Base-by-base conservation (phyloP, 805 yeast genomes). In the Kazachstania bromeliacearum region DNA sequence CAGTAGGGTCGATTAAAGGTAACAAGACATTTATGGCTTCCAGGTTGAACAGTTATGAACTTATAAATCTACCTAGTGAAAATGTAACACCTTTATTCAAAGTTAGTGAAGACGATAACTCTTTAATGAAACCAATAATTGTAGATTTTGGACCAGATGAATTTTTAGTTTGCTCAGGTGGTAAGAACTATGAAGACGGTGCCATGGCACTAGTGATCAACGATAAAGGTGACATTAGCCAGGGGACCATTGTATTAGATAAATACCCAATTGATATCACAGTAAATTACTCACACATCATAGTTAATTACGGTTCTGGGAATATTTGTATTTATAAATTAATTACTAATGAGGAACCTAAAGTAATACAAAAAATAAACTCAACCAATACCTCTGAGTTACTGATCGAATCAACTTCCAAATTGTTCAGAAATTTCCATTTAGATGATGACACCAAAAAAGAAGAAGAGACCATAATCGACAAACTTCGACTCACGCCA, bases 161-260 rank as follows among this genome's bases (percentile, higher is more conserved):
- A 25, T 50, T 53, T 38, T 31, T 57, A 13, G 51, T 58, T 4
- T 45, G 49, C 18, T 46, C 60, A 0, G 60, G 63, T 7, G 62
- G 63, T 2, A 42, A 39, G 2, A 36, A 48, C 4, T 28, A 31
- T 13, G 46, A 43, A 2, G 54, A 53, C 30, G 47, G 43, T 18
- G 48, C 60, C 2, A 57, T 58, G 53, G 57, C 51, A 3, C 44
- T 58, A n/a, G 47, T 55, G 4, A 46, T 58, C 3, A 50, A 55
- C 37, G 42, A 46, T 35, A 23, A 45, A 4, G 63, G 63, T 22
- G 59, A 57, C 31, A 52, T 57, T 7, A 50, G 50, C 5, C 53
- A 53, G 25, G 57, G 57, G 9, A 55, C 59, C 6, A 40, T 55
- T 7, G 49, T 51, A 16, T 37, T 57, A 9, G 51, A 51, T 10